Evolutionary conservation across 805 yeast genomes (phyloP).

Genomic region (Zygosaccharomyces bailii): DNA sequence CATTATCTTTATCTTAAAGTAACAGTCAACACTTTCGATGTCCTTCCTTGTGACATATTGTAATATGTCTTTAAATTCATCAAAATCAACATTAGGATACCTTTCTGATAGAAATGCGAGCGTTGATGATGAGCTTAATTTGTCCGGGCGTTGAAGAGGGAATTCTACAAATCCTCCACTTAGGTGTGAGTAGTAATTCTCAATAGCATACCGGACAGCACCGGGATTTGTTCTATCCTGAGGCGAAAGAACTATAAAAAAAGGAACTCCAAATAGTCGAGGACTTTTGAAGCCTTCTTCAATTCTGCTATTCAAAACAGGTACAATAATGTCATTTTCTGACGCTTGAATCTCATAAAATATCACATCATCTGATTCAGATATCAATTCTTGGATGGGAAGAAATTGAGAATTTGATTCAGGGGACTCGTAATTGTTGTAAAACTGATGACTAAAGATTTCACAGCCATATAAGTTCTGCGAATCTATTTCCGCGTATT

Average conservation of each 20-base stretch:
- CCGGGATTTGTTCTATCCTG: constrained; percentile 57
- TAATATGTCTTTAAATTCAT: constrained; percentile 20
- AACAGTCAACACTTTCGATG: constrained; percentile 14
- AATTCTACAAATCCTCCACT: constrained; percentile 41
- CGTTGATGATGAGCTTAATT: constrained; percentile 27
- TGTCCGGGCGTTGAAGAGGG: constrained; percentile 23
- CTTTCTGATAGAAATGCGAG: constrained; percentile 36
- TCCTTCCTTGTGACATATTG: constrained; percentile 16
- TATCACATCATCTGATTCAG: constrained; percentile 57
- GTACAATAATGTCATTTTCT: constrained; percentile 51
- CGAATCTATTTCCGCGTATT: constrained; percentile 39
- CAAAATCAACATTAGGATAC: constrained; percentile 24
- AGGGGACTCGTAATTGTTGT: constrained; percentile 63
- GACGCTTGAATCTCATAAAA: constrained; percentile 53
- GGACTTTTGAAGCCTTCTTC: constrained; percentile 41
- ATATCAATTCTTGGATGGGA: constrained; percentile 65
- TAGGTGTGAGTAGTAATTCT: constrained; percentile 45
- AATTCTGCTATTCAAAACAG: constrained; percentile 50
- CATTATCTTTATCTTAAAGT: constrained; percentile 24
- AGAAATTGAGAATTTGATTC: constrained; percentile 49
- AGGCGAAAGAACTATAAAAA: constrained; percentile 56
- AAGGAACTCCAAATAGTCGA: constrained; percentile 69
- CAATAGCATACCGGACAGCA: constrained; percentile 53
- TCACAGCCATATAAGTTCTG: constrained; percentile 51
- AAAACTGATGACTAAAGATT: constrained; percentile 64